Conservation (phyloP, 805 yeast species). For the Barnettozyma populi region DNA sequence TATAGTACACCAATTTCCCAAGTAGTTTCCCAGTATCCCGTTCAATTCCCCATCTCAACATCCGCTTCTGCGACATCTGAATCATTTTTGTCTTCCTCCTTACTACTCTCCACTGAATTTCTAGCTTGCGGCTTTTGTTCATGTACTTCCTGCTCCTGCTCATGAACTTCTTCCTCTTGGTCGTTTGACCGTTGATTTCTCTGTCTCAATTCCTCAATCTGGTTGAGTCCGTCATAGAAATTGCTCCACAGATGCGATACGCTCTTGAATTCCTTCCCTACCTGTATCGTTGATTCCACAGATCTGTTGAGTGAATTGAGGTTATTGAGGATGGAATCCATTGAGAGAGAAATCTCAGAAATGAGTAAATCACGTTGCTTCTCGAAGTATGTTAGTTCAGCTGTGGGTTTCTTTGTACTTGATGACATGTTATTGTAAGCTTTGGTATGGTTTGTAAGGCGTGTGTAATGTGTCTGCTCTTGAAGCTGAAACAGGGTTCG, state of each 20-base stretch:
- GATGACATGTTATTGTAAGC: neutral
- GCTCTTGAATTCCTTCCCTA: slow-evolving; percentile 70
- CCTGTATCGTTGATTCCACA: slow-evolving; percentile 59
- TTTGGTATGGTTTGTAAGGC: too few relatives aligned
- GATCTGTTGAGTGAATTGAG: slow-evolving; percentile 63
- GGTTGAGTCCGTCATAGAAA: slow-evolving; percentile 51
- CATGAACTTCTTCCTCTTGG: slow-evolving; percentile 3
- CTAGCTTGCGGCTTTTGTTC: neutral
- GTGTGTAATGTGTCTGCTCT: too few relatives aligned
- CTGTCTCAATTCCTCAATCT: slow-evolving; percentile 22
- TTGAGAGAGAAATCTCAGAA: slow-evolving; percentile 50
- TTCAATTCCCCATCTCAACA: neutral
- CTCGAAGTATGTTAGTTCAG: slow-evolving; percentile 39
- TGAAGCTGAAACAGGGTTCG: too few relatives aligned
- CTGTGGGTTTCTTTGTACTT: slow-evolving; percentile 4
- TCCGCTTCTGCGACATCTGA: neutral
- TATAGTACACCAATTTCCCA: neutral
- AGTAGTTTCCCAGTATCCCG: neutral
- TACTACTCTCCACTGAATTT: neutral
- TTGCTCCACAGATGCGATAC: slow-evolving; percentile 67
- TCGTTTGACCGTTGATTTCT: neutral
- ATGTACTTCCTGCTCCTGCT: neutral
- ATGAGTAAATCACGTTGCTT: slow-evolving; percentile 53
- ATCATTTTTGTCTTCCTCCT: neutral
- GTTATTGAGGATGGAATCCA: slow-evolving; percentile 62